phyloP scores from a whole-genome alignment of 2,329 filamentous ascomycete species.

The Cadophora luteo-olivacea region DNA sequence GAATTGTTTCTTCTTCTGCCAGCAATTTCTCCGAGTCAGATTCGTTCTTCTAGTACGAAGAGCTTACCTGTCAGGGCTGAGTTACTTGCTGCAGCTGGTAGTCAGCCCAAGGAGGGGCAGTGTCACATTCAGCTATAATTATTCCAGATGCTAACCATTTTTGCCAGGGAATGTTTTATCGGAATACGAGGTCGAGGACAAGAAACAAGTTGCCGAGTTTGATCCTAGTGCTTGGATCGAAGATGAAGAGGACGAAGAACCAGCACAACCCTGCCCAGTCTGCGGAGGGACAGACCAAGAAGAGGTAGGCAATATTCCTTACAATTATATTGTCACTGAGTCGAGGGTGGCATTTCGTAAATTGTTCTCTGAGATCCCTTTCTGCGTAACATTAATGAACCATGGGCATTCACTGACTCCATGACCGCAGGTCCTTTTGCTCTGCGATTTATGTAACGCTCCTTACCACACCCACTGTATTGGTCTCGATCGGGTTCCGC shows the following conservation, averaged over 20 bases:
- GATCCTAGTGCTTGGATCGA: conserved; percentile 78
- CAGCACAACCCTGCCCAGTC: conserved; percentile 81
- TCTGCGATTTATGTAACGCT: conserved; percentile 91
- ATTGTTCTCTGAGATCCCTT: not conserved
- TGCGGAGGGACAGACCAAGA: conserved; percentile 84
- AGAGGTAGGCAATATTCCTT: conserved; percentile 50
- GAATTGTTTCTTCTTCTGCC: conserved; percentile 25
- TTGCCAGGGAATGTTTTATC: conserved; percentile 59
- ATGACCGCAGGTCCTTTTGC: conserved; percentile 64
- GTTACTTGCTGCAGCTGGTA: conserved; percentile 9
- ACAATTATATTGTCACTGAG: not conserved
- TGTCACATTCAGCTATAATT: conserved; percentile 1
- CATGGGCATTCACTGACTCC: conserved; percentile 9
- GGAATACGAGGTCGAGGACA: conserved; percentile 75
- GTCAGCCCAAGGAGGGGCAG: conserved; percentile 10
- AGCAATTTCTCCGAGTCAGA: conserved; percentile 15
- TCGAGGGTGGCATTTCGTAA: not conserved
- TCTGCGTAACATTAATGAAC: not conserved
- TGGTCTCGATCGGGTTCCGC: conserved; percentile 77
- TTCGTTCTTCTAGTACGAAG: not conserved
- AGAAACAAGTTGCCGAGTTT: conserved; percentile 88
- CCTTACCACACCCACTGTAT: conserved; percentile 93
- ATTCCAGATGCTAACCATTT: conserved; percentile 28
- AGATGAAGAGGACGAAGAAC: conserved; percentile 75
- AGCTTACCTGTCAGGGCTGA: conserved; percentile 18